These are phyloP conservation scores for Aspergillus awamori DNA, from an alignment of 2,329 filamentous ascomycete genomes.

Conservation along the genomic window DNA sequence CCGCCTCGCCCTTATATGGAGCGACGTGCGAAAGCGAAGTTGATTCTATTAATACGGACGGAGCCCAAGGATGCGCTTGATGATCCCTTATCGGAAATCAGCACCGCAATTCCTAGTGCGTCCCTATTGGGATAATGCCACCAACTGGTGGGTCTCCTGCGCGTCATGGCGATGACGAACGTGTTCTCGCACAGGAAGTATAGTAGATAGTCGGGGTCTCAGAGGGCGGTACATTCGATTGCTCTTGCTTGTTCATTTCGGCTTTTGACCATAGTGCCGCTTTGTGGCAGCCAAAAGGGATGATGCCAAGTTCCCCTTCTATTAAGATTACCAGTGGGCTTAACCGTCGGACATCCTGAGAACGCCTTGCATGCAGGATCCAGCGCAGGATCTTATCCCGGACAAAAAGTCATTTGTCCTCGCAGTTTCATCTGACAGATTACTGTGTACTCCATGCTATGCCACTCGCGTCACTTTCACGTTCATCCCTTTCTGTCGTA, in stretches of 20 bases:
- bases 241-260: background rate
- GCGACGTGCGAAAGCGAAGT: background rate
- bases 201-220: background rate
- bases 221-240: background rate
- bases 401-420: background rate
- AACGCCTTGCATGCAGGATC: background rate
- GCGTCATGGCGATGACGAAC: constrained; percentile 7
- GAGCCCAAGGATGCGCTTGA: background rate
- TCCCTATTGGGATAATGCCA: constrained; percentile 2
- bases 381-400: background rate
- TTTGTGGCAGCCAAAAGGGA: background rate
- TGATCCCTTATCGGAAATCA: constrained; percentile 1
- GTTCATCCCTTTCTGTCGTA: constrained; percentile 39
- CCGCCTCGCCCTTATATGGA: background rate
- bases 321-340: background rate
- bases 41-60: background rate
- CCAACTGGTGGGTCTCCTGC: constrained; percentile 5
- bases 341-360: background rate
- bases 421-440: background rate
- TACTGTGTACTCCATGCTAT: background rate
- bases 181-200: background rate
- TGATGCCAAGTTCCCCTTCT: background rate
- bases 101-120: background rate
- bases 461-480: background rate
- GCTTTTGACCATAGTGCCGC: background rate